These are phyloP conservation scores for Phytophthora multivora DNA, from an alignment of 352 stramenopile genomes.

Conservation along the genomic window DNA sequence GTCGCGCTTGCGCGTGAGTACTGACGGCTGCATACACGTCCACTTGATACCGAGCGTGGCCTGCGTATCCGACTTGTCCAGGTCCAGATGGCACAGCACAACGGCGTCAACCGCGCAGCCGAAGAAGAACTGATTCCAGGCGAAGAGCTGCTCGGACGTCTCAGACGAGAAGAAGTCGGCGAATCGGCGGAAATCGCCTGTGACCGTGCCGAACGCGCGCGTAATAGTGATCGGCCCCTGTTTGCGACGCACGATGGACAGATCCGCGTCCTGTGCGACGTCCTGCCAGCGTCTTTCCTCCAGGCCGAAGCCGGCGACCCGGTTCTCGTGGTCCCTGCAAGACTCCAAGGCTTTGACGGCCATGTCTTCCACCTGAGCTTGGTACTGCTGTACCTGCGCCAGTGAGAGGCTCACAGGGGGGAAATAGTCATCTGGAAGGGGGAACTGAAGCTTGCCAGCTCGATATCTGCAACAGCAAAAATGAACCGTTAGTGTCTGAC, in stretches of 20 bases:
- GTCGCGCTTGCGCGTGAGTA: slow-evolving; percentile 70
- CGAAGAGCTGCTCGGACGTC: slow-evolving; percentile 61
- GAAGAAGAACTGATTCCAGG: slow-evolving; percentile 76
- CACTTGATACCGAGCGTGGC: slow-evolving; percentile 82
- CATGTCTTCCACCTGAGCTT: slow-evolving; percentile 27
- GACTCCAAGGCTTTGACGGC: slow-evolving; percentile 31
- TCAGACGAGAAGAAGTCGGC: slow-evolving; percentile 77
- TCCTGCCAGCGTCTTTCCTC: slow-evolving; percentile 36
- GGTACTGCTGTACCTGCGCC: slow-evolving; percentile 38
- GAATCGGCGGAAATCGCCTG: slow-evolving; percentile 56
- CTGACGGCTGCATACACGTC: slow-evolving; percentile 62
- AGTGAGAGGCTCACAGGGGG: slow-evolving; percentile 36
- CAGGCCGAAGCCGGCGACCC: slow-evolving; percentile 25
- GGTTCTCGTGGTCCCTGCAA: slow-evolving; percentile 39
- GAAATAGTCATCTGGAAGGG: slow-evolving; percentile 50
- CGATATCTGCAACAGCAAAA: slow-evolving; percentile 18
- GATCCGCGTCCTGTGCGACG: slow-evolving; percentile 31
- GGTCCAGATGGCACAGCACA: slow-evolving; percentile 68
- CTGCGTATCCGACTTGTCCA: slow-evolving; percentile 45
- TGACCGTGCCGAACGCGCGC: slow-evolving; percentile 63
- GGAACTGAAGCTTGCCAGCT: slow-evolving; percentile 40
- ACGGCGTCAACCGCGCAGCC: slow-evolving; percentile 66
- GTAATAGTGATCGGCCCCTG: slow-evolving; percentile 30
- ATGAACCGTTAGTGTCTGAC: slow-evolving; percentile 19
- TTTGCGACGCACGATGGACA: slow-evolving; percentile 40